Conservation (phyloP, 2,329 filamentous ascomycete species). For the Ceratocystis cubensis region DNA sequence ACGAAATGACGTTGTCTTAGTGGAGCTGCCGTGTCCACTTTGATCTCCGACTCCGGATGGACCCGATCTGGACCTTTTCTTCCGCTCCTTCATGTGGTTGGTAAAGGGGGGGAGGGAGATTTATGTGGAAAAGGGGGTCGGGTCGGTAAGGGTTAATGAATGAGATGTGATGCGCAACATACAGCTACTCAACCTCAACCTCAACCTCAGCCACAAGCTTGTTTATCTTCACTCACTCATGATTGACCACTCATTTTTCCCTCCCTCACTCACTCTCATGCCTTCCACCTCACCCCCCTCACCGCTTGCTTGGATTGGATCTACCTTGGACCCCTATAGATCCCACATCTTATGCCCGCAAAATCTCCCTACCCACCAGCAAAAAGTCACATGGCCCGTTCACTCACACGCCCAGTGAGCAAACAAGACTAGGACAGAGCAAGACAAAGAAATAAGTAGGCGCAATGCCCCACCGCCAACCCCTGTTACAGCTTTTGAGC, state of each 20-base stretch:
- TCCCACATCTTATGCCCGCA: background rate
- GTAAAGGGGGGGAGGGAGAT: background rate
- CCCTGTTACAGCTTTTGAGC: background rate
- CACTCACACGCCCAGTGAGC: background rate
- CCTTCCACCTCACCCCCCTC: background rate
- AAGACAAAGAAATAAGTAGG: background rate
- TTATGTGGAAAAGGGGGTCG: background rate
- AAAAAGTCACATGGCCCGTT: constrained; percentile 4
- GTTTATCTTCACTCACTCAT: background rate
- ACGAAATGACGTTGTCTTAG: constrained; percentile 8
- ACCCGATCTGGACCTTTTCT: constrained; percentile 6
- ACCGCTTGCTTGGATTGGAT: background rate
- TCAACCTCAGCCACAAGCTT: background rate
- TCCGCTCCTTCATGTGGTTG: background rate
- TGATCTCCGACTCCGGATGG: constrained; percentile 15
- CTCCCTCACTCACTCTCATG: background rate
- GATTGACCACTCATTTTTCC: background rate
- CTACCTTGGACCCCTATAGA: background rate
- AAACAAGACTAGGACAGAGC: background rate
- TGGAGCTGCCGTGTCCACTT: constrained; percentile 10
- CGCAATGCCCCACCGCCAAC: background rate
- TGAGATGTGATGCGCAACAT: background rate
- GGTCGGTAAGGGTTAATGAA: background rate
- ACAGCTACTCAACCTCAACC: background rate
- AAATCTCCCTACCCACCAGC: background rate